Percentiles rank a stretch among this genome's conserved stretches.
phyloP scores from a whole-genome alignment of 441 rosid genomes.

The Isatis lusitanica region DNA sequence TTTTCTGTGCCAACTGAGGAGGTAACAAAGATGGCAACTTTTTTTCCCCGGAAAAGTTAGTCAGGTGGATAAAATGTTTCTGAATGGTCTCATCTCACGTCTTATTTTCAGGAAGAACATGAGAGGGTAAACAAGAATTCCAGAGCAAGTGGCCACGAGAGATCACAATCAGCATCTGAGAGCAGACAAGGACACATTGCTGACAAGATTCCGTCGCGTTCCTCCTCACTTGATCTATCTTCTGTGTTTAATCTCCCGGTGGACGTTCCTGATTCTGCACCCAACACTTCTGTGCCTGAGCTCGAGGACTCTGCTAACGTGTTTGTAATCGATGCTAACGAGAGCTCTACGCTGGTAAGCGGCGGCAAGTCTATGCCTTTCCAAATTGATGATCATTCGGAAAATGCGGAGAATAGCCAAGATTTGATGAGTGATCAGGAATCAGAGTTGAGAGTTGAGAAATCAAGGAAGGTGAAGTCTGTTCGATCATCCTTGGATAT shows the following conservation, averaged over 20 bases:
- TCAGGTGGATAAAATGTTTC: not conserved
- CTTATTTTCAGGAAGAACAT: conserved; percentile 33
- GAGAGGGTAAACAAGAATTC: conserved; percentile 21
- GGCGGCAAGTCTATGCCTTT: conserved; percentile 10
- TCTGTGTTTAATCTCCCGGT: conserved; percentile 34
- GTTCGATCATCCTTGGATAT: conserved; percentile 70
- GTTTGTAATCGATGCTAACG: not conserved
- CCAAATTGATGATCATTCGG: conserved; percentile 21
- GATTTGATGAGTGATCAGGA: conserved; percentile 32
- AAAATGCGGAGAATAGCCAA: conserved; percentile 26
- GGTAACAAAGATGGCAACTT: conserved; percentile 12
- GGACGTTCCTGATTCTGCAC: conserved; percentile 25
- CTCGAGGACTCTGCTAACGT: conserved; percentile 23
- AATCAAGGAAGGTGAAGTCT: conserved; percentile 67
- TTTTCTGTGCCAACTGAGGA: conserved; percentile 56
- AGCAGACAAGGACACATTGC: conserved; percentile 14
- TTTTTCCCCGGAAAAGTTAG: not conserved
- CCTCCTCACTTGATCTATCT: conserved; percentile 35
- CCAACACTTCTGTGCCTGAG: conserved; percentile 13
- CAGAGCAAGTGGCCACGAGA: conserved; percentile 28
- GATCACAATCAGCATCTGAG: conserved; percentile 30
- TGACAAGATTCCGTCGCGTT: conserved; percentile 19
- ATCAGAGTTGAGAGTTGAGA: conserved; percentile 40
- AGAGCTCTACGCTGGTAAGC: conserved; percentile 13
- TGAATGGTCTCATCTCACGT: not conserved